These are phyloP conservation scores for Cyberlindnera amylophila DNA, from an alignment of 805 yeast genomes.

Conservation along the genomic window DNA sequence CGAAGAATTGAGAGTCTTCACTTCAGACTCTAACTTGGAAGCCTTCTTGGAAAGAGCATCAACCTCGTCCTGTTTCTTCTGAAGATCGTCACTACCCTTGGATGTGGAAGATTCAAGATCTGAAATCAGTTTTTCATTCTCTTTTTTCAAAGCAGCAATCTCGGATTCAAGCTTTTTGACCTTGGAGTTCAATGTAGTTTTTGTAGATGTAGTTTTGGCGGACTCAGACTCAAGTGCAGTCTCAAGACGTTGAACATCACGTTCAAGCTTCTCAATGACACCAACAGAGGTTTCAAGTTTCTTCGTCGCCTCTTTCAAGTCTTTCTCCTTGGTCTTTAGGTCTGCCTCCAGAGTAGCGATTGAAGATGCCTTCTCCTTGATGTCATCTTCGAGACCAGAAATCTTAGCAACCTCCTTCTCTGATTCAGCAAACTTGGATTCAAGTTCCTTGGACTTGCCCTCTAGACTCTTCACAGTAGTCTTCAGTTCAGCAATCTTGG, in stretches of 20 bases:
- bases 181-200: neutral
- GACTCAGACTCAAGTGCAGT: neutral
- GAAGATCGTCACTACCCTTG: neutral
- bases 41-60: neutral
- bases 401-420: constrained; percentile 4
- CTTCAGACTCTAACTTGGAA: constrained; percentile 1
- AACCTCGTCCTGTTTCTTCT: neutral
- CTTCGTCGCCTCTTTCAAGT: constrained; percentile 1
- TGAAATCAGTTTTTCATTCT: constrained; percentile 6
- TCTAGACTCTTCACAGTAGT: neutral
- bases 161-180: neutral
- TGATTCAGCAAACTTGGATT: neutral
- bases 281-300: constrained; percentile 1
- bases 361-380: neutral
- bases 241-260: neutral
- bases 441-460: neutral
- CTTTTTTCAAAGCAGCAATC: constrained; percentile 5
- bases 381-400: neutral
- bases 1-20: neutral
- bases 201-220: neutral
- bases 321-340: neutral
- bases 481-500: constrained; percentile 9
- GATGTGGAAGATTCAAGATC: neutral
- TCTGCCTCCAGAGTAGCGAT: neutral
- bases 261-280: constrained; percentile 6